phyloP scores from a whole-genome alignment of 1,284 basidiomycete species.

The Volvariella volvacea region DNA sequence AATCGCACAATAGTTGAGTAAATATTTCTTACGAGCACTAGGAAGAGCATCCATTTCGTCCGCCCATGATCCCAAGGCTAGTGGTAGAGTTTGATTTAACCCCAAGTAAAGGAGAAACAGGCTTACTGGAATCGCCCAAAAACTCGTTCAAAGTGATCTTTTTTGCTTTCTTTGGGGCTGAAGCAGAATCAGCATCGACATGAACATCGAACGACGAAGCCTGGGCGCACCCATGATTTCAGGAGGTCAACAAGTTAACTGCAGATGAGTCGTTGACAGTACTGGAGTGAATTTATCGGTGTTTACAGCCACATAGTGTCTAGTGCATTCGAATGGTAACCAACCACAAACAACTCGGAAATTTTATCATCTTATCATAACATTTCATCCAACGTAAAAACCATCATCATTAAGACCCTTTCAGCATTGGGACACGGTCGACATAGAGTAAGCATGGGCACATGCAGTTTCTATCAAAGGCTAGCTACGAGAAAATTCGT shows the following conservation, averaged over 20 bases:
- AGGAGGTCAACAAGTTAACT: neutral
- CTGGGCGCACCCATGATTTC: neutral
- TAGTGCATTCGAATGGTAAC: too few relatives aligned
- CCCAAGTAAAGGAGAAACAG: too few relatives aligned
- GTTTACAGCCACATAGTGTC: neutral
- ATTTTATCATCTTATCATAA: too few relatives aligned
- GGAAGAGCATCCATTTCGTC: slow-evolving; percentile 92
- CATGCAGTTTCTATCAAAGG: neutral
- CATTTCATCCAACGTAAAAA: too few relatives aligned
- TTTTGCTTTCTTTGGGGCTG: slow-evolving; percentile 82
- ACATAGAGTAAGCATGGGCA: too few relatives aligned
- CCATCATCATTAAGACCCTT: too few relatives aligned
- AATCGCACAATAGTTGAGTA: slow-evolving; percentile 6
- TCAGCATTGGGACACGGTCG: too few relatives aligned
- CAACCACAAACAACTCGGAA: too few relatives aligned
- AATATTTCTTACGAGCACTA: slow-evolving; percentile 69
- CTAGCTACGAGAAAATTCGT: neutral
- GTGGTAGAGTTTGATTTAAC: too few relatives aligned
- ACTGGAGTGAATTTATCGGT: neutral
- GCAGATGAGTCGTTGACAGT: neutral
- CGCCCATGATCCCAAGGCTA: slow-evolving; percentile 90
- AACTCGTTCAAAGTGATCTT: slow-evolving; percentile 91
- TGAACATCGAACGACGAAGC: neutral
- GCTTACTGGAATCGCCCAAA: slow-evolving; percentile 74
- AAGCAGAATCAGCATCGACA: slow-evolving; percentile 2